These are phyloP conservation scores for Aureobasidium sp. DNA, from an alignment of 2,329 filamentous ascomycete species.

Conservation along the genomic window DNA sequence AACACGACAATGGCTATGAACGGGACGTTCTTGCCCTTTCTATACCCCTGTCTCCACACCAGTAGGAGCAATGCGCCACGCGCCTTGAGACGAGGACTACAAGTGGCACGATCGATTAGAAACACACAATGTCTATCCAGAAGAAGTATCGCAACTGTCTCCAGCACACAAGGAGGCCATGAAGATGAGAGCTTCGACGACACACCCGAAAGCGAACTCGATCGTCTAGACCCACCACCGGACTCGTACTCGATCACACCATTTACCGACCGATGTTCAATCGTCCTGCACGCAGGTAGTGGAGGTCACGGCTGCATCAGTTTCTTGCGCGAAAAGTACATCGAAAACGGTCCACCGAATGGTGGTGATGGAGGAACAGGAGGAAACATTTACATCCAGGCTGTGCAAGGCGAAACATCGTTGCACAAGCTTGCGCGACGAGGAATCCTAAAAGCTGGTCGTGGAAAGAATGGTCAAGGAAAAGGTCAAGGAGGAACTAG, in stretches of 20 bases:
- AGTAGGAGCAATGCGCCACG: constrained; percentile 15
- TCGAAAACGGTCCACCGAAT: constrained; percentile 83
- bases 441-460: constrained; percentile 64
- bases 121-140: background rate
- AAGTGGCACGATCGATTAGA: constrained; percentile 18
- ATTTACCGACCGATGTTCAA: constrained; percentile 78
- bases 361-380: constrained; percentile 90
- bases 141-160: constrained; percentile 2
- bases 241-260: constrained; percentile 76
- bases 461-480: constrained; percentile 72
- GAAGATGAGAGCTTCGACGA: constrained; percentile 4
- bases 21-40: constrained; percentile 37
- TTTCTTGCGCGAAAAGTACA: constrained; percentile 84
- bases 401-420: constrained; percentile 82
- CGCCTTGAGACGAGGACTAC: constrained; percentile 18
- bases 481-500: constrained; percentile 66
- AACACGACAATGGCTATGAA: background rate
- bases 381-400: constrained; percentile 90
- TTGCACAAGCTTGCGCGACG: constrained; percentile 82
- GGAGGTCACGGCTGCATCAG: constrained; percentile 93
- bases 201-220: background rate
- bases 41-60: constrained; percentile 37
- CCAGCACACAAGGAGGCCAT: background rate
- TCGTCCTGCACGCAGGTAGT: constrained; percentile 69
- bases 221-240: constrained; percentile 69